Evolutionary conservation across 2,329 filamentous ascomycete species (phyloP), one percentile per base, ranked within the genome.

Genomic region (Diaporthe eres): DNA sequence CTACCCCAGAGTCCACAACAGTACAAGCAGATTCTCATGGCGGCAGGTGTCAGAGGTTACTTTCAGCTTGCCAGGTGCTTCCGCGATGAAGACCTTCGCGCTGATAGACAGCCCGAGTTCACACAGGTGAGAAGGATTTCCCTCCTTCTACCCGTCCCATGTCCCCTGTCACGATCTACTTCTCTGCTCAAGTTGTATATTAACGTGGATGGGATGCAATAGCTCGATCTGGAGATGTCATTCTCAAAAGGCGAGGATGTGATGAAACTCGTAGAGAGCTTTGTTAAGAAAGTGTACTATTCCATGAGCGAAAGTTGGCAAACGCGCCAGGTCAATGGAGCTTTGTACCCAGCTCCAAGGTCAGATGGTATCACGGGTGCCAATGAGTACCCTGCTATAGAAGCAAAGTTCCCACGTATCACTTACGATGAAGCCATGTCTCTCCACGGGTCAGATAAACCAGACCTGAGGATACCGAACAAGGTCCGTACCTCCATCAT

Each of bases 21-120:
- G 83, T 99, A 98, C 83, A 99, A 99, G 85, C 97, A 99, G 85
- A 94, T 98, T 2, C 89, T 99, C 57, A 98, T 99, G 95, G 94
- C 95, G 0, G 94, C 94, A 77, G 96, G 96, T 0, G 90, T 98
- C 15, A 86, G 89, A 1, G 91, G 90, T 55, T 99, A 99, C 83
- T 97, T 93, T 84, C 97, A 99, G 81, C 95, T 98, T 85, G 97
- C 97, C 2, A 93, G 92, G 78, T 99, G 97, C 82, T 99, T 98
- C 84, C 92, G 97, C 19, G 97, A 99, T 81, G 97, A 99, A 82
- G 97, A 98, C 83, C 87, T 97, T 49, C 90, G 97, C 28, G 94
- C 96, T 1, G 97, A 99, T 83, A 90, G 97, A 55, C 97, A 99
- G 82, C 97, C 97, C 0, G 97, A 99, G 82, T 99, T 99, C 81